These are phyloP conservation scores for Carex littledalei DNA, from an alignment of 176 grass and related monocot genomes.

Conservation along the genomic window DNA sequence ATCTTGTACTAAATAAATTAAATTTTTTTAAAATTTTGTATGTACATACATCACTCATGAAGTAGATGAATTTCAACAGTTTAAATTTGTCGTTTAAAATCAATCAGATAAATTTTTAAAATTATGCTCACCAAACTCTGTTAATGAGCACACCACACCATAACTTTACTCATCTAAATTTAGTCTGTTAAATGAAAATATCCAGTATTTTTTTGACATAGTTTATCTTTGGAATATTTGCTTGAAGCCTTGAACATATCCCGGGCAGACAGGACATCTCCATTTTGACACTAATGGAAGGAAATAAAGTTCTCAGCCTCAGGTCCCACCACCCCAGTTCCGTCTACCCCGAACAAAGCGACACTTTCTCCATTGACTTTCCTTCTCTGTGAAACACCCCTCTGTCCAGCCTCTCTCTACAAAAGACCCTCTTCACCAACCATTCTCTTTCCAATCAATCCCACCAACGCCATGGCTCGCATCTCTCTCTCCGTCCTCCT, in stretches of 20 bases:
- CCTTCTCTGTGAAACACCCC: neutral
- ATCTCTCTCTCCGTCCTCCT: slow-evolving; percentile 16
- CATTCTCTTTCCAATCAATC: neutral
- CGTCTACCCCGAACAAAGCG: neutral
- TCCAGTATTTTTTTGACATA: too few species aligned
- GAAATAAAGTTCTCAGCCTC: neutral
- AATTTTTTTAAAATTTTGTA: too few species aligned
- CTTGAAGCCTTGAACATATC: neutral
- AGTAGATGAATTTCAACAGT: too few species aligned
- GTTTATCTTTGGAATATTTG: too few species aligned
- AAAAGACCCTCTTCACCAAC: neutral
- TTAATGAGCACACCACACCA: too few species aligned
- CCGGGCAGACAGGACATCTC: neutral
- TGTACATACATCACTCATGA: too few species aligned
- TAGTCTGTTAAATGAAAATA: too few species aligned
- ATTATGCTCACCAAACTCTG: too few species aligned
- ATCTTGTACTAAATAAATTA: too few species aligned
- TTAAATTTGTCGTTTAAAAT: too few species aligned
- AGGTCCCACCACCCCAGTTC: slow-evolving; percentile 12
- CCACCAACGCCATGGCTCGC: slow-evolving; percentile 36
- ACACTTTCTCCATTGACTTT: slow-evolving; percentile 6
- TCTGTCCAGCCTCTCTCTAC: neutral
- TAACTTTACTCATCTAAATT: too few species aligned
- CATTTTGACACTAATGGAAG: neutral
- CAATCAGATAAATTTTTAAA: too few species aligned